phyloP scores from a whole-genome alignment of 139 green algal species.

The Chlorella sp. region DNA sequence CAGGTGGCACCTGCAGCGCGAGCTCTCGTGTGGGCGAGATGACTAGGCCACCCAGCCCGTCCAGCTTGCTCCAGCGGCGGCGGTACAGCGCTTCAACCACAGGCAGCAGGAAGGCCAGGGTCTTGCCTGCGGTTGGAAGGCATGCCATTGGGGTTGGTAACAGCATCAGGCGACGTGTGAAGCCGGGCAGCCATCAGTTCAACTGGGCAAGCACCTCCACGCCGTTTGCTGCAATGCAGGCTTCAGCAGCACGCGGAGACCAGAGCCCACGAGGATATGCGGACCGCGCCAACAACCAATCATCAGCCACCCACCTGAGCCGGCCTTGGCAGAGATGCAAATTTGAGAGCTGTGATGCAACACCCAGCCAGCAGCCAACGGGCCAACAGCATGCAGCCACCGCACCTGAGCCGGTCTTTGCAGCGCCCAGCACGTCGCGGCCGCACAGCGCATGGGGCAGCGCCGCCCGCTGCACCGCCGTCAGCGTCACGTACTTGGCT shows the following conservation, averaged over 20 bases:
- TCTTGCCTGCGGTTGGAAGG: slow-evolving; percentile 78
- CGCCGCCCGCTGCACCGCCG: slow-evolving; percentile 92
- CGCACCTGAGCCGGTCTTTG: slow-evolving; percentile 91
- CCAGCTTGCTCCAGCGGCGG: slow-evolving; percentile 78
- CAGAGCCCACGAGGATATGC: too few species aligned
- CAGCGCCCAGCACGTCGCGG: slow-evolving; percentile 94
- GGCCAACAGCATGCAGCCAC: too few species aligned
- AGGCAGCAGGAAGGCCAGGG: slow-evolving; percentile 94
- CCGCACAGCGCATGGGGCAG: slow-evolving; percentile 92
- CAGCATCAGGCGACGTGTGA: neutral
- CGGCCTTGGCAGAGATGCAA: neutral
- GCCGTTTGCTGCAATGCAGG: too few species aligned
- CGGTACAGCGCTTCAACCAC: slow-evolving; percentile 93
- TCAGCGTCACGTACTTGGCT: slow-evolving; percentile 74
- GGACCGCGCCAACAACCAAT: neutral
- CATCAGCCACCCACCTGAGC: neutral
- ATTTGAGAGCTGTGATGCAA: too few species aligned
- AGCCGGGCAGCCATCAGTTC: neutral
- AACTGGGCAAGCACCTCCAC: too few species aligned
- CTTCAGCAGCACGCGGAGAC: neutral
- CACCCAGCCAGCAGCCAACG: too few species aligned
- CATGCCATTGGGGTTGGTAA: neutral
- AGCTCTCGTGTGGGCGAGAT: slow-evolving; percentile 97
- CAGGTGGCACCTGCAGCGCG: slow-evolving; percentile 84
- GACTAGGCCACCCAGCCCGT: slow-evolving; percentile 94